phyloP scores from a whole-genome alignment of 2,329 filamentous ascomycete genomes.

The Parastagonospora nodorum region DNA sequence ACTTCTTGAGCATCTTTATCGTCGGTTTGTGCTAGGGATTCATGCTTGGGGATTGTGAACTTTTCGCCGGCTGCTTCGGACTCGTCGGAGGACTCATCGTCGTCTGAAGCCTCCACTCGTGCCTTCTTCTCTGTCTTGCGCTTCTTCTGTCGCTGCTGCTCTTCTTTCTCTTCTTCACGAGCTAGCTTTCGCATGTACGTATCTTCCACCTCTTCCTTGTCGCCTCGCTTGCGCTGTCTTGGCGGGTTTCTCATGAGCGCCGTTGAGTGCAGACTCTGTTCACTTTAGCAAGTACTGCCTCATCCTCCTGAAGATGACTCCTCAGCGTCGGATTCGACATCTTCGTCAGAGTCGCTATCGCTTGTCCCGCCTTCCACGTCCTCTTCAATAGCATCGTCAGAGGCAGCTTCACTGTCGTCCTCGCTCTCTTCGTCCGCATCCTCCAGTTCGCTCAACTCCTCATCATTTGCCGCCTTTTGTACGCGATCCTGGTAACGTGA shows the following conservation, averaged over 20 bases:
- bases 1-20: conserved; percentile 61
- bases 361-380: conserved; percentile 20
- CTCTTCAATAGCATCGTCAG: conserved; percentile 43
- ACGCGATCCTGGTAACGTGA: conserved; percentile 44
- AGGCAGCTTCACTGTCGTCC: conserved; percentile 36
- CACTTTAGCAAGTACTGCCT: conserved; percentile 30
- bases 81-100: conserved; percentile 27
- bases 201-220: conserved; percentile 70
- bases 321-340: conserved; percentile 18
- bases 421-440: conserved; percentile 52
- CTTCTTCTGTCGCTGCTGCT: conserved; percentile 46
- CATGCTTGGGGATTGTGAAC: conserved; percentile 57
- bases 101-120: conserved; percentile 14
- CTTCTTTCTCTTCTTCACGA: conserved; percentile 51
- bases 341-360: conserved; percentile 20
- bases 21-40: conserved; percentile 51
- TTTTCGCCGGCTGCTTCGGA: conserved; percentile 55
- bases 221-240: conserved; percentile 57
- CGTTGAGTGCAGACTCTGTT: conserved; percentile 31
- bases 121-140: conserved; percentile 39
- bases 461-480: conserved; percentile 18
- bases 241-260: conserved; percentile 33
- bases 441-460: conserved; percentile 56
- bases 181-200: conserved; percentile 71
- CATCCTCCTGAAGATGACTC: conserved; percentile 26